Percentiles rank a stretch among this genome's conserved stretches.
These are phyloP conservation scores for Apiospora koreana DNA, from an alignment of 2,329 filamentous ascomycete species.

Conservation along the genomic window DNA sequence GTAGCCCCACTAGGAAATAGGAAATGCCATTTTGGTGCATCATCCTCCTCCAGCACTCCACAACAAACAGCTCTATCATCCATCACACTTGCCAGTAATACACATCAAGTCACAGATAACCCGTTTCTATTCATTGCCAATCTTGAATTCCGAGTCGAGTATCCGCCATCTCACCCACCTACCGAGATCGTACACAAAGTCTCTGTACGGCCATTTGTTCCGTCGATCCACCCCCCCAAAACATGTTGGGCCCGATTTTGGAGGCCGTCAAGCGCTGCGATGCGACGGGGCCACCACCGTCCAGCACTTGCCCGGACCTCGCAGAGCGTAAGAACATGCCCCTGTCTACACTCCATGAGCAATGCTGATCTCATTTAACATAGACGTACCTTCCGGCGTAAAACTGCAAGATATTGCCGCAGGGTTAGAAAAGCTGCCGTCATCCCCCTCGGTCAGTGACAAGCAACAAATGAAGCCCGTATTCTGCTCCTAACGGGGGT, in stretches of 20 bases:
- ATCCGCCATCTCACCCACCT: fast-evolving
- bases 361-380: neutral
- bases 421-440: neutral
- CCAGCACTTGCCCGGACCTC: neutral
- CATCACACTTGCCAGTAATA: too few species aligned
- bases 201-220: neutral
- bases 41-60: neutral
- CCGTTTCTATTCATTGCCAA: neutral
- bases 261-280: neutral
- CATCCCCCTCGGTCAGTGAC: neutral
- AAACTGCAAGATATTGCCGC: neutral
- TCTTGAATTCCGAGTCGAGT: neutral
- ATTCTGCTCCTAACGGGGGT: neutral
- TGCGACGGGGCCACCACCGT: neutral
- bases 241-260: neutral
- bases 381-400: neutral
- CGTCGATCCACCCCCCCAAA: too few species aligned
- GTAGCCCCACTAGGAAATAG: slow-evolving; percentile 5
- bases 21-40: neutral
- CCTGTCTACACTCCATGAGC: neutral
- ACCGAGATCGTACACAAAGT: neutral
- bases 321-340: neutral
- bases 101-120: neutral
- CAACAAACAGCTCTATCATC: too few species aligned
- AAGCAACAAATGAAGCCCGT: neutral